Conservation (phyloP, 345 rosid genomes). For the Linum usitatissimum region DNA sequence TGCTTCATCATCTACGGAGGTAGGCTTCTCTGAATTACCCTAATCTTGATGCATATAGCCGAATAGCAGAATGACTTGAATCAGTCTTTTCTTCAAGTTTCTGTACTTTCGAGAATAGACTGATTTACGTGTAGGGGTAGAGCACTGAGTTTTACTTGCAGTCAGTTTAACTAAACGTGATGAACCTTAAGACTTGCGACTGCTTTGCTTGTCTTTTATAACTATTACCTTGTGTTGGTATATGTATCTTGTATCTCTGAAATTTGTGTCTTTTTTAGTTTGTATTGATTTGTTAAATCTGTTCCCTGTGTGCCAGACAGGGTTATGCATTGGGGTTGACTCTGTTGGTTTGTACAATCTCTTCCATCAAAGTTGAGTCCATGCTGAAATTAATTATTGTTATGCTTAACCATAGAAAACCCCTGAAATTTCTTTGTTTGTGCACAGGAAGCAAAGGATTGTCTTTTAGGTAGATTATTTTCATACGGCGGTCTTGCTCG, state of each 20-base stretch:
- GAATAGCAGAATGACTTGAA: too few relatives aligned
- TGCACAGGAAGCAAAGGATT: constrained; percentile 74
- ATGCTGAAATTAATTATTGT: constrained; percentile 48
- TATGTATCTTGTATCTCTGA: too few relatives aligned
- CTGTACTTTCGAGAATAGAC: background rate
- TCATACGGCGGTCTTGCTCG: constrained; percentile 78
- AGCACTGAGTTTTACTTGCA: background rate
- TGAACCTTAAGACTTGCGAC: background rate
- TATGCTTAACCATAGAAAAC: background rate
- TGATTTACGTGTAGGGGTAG: background rate
- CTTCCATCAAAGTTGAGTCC: constrained; percentile 55
- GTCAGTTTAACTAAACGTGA: background rate
- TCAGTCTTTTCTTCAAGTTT: background rate
- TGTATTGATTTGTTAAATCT: background rate
- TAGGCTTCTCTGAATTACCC: constrained; percentile 14
- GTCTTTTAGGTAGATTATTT: constrained; percentile 84
- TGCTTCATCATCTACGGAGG: constrained; percentile 94
- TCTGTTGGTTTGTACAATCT: constrained; percentile 35
- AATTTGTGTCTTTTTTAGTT: background rate
- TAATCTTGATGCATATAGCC: too few relatives aligned
- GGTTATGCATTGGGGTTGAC: constrained; percentile 92
- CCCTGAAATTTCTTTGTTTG: constrained; percentile 12
- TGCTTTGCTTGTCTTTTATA: too few relatives aligned
- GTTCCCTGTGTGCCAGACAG: constrained; percentile 80
- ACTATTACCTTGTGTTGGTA: background rate